phyloP scores from a whole-genome alignment of 768 basidiomycete species.

The Amanita phalloides region DNA sequence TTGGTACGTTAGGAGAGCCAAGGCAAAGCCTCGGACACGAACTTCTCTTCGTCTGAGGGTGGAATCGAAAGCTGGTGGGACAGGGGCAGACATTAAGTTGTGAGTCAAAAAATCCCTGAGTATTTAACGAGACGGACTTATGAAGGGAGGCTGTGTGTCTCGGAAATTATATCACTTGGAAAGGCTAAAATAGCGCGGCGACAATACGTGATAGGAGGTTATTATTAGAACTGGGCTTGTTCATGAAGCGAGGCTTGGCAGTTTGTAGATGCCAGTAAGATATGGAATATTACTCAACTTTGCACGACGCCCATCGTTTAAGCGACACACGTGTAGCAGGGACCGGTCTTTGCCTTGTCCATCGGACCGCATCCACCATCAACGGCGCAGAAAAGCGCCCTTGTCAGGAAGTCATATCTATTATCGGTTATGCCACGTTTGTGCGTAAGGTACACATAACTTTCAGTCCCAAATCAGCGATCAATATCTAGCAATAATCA shows the following conservation, averaged over 20 bases:
- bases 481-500: too few relatives aligned
- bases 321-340: not conserved
- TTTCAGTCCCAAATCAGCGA: too few relatives aligned
- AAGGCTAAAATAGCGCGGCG: not conserved
- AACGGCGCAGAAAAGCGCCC: not conserved
- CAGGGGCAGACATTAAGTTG: constrained; percentile 12
- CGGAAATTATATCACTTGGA: not conserved
- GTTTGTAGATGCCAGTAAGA: too few relatives aligned
- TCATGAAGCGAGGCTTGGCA: not conserved
- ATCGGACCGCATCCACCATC: not conserved
- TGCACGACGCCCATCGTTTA: too few relatives aligned
- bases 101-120: constrained; percentile 1
- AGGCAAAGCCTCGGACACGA: constrained; percentile 17
- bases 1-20: constrained; percentile 24
- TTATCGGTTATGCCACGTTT: not conserved
- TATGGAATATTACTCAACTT: too few relatives aligned
- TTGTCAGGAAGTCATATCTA: not conserved
- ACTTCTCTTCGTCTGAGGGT: constrained; percentile 22
- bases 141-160: not conserved
- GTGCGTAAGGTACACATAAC: not conserved
- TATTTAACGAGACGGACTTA: not conserved
- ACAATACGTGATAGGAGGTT: not conserved
- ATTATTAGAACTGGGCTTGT: not conserved
- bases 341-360: not conserved
- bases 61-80: constrained; percentile 13